phyloP scores from a whole-genome alignment of 495 filamentous ascomycete genomes.

The Ascobolus immersus region DNA sequence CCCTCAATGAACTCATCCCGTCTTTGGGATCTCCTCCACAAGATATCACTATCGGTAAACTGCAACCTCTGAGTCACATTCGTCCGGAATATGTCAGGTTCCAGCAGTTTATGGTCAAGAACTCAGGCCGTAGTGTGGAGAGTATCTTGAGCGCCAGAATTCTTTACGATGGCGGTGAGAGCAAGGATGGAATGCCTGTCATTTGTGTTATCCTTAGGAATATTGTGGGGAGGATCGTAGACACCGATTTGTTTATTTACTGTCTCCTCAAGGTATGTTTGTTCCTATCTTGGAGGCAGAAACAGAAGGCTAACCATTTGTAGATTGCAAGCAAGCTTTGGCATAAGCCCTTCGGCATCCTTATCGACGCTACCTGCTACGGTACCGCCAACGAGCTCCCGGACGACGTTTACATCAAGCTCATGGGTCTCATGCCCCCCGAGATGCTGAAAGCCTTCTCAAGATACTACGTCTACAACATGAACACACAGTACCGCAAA shows the following conservation, averaged over 20 bases:
- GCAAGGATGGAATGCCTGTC: slow-evolving; percentile 37
- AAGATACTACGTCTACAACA: slow-evolving; percentile 39
- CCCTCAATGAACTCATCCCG: slow-evolving; percentile 25
- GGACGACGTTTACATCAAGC: slow-evolving; percentile 30
- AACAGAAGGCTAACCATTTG: slow-evolving; percentile 1
- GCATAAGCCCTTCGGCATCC: slow-evolving; percentile 37
- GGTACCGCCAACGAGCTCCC: slow-evolving; percentile 32
- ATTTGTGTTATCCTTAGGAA: slow-evolving; percentile 41
- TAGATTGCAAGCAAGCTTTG: slow-evolving; percentile 39
- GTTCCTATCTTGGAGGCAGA: neutral
- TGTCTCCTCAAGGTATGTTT: slow-evolving; percentile 33
- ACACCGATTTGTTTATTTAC: slow-evolving; percentile 35
- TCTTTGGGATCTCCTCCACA: slow-evolving; percentile 37
- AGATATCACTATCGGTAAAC: slow-evolving; percentile 37
- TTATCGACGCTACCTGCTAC: slow-evolving; percentile 42
- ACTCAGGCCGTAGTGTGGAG: slow-evolving; percentile 34
- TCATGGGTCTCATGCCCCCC: slow-evolving; percentile 31
- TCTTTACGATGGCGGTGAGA: slow-evolving; percentile 42
- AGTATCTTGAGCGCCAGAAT: slow-evolving; percentile 32
- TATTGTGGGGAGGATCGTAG: slow-evolving; percentile 32
- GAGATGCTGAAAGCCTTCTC: slow-evolving; percentile 30
- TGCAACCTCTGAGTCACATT: slow-evolving; percentile 29
- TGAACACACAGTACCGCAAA: slow-evolving; percentile 38
- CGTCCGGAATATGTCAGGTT: slow-evolving; percentile 37
- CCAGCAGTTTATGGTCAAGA: slow-evolving; percentile 42